Evolutionary conservation across 352 stramenopile genomes (phyloP).

Genomic region (Aphanomyces euteiches): DNA sequence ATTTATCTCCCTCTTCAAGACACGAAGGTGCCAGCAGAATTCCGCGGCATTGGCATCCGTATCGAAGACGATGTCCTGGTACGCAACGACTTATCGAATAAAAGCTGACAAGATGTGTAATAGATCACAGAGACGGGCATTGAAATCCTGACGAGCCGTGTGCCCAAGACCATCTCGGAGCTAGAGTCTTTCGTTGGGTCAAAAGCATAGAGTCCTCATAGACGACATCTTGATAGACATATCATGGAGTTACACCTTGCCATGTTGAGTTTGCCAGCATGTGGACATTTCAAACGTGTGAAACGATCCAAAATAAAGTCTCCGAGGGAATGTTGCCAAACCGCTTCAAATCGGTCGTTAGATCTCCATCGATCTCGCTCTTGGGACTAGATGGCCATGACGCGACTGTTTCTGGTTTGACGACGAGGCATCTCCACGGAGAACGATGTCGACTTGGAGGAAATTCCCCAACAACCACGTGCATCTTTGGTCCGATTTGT

Average conservation of each 20-base stretch:
- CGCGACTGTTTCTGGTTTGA: too few relatives aligned
- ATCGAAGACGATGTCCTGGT: slow-evolving; percentile 86
- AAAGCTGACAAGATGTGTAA: background rate
- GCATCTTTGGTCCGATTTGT: background rate
- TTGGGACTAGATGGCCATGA: too few relatives aligned
- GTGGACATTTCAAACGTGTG: too few relatives aligned
- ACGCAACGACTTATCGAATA: slow-evolving; percentile 28
- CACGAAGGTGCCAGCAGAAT: slow-evolving; percentile 55
- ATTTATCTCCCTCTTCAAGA: slow-evolving; percentile 82
- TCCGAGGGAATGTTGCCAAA: too few relatives aligned
- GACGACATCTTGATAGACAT: too few relatives aligned
- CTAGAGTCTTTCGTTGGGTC: slow-evolving; percentile 49
- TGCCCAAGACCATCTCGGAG: slow-evolving; percentile 66
- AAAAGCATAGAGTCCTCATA: background rate
- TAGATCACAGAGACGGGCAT: slow-evolving; percentile 74
- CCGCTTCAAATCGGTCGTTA: too few relatives aligned
- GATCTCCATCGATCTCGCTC: too few relatives aligned
- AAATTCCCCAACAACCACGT: background rate
- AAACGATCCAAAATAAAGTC: too few relatives aligned
- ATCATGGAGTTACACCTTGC: too few relatives aligned
- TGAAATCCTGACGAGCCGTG: slow-evolving; percentile 60
- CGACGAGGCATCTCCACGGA: too few relatives aligned
- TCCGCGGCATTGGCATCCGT: slow-evolving; percentile 78
- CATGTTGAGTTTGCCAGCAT: too few relatives aligned
- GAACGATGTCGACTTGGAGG: background rate